These are phyloP conservation scores for Hymenoscyphus linearis DNA, from an alignment of 2,329 filamentous ascomycete species.

Conservation along the genomic window DNA sequence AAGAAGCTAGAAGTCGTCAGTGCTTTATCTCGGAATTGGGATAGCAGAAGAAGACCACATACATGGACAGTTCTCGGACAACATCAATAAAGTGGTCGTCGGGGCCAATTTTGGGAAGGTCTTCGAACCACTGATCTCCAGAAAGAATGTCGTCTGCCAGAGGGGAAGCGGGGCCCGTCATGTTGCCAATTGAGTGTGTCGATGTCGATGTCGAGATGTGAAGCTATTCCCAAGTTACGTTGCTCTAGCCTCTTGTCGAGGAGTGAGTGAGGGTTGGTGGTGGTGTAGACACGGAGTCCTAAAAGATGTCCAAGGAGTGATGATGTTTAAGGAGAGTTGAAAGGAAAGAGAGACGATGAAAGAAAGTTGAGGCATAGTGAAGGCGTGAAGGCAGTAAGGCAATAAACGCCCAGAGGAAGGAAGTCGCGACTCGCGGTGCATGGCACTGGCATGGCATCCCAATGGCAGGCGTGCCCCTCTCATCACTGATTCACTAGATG, in stretches of 20 bases:
- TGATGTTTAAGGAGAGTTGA: not conserved
- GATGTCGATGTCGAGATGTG: not conserved
- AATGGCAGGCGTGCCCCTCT: not conserved
- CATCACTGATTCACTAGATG: not conserved
- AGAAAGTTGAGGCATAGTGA: not conserved
- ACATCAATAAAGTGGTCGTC: slow-evolving; percentile 57
- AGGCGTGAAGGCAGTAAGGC: not conserved
- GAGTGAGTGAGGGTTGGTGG: not conserved
- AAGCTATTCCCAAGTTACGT: not conserved
- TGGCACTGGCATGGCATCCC: not conserved
- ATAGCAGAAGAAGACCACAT: not conserved
- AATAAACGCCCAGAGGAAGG: not conserved
- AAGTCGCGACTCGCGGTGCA: slow-evolving; percentile 4
- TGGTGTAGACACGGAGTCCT: not conserved
- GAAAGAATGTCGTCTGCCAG: slow-evolving; percentile 2
- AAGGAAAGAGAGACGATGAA: not conserved
- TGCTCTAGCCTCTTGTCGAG: not conserved
- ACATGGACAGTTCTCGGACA: slow-evolving; percentile 51
- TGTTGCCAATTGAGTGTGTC: not conserved
- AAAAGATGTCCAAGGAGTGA: not conserved
- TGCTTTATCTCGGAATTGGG: not conserved
- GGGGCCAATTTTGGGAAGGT: slow-evolving; percentile 50
- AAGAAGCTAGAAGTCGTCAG: slow-evolving; percentile 49
- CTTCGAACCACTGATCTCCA: slow-evolving; percentile 2
- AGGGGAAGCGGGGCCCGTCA: not conserved